Evolutionary conservation across 768 basidiomycete genomes (phyloP), one percentile per base, ranked within the genome.

Genomic region (Lactarius sanguifluus): DNA sequence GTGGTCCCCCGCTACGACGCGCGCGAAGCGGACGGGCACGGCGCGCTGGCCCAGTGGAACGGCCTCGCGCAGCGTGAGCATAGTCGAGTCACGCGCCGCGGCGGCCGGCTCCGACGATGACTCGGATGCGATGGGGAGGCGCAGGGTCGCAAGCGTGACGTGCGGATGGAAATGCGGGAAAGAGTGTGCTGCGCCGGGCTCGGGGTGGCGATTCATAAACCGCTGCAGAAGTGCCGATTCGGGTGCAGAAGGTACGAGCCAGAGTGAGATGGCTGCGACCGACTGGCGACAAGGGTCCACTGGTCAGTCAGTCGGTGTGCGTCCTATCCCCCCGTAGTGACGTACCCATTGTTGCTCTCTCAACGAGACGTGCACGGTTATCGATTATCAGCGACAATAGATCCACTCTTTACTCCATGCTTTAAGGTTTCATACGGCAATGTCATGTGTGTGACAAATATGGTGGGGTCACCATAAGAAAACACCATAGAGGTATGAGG

Each of bases 121-220:
- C 8, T 23, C n/a, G 10, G 45, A 23, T 10, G 43, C 43, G 43
- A 20, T 3, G 9, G 12, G 47, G 20, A 5, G 47, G 10, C 9
- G 47, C 77, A 79, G 54, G 75, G 81, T 65, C 75, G 83, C 71
- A 54, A 93, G 83, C 0, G 91, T 92, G 72, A 92, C 81, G 75
- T 93, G 91, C 6, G 90, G 89, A 43, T 82, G 72, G 74, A 91
- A 86, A 28, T 70, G 64, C 1, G 89, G 87, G 72, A 86, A 92
- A 28, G 77, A 78, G 0, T 86, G 85, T 12, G 75, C 77, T 5
- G 72, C 75, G 68, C 65, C 54, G n/a, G 70, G 59, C 57, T 47
- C 57, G 54, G 66, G 70, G 71, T 69, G 62, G 76, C 77, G 59
- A 74, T 72, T 65, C 83, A 92, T 87, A 64, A 83, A 70, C 13